Base-by-base conservation (phyloP, 1,284 basidiomycete genomes). In the Fomitopsis betulina region DNA sequence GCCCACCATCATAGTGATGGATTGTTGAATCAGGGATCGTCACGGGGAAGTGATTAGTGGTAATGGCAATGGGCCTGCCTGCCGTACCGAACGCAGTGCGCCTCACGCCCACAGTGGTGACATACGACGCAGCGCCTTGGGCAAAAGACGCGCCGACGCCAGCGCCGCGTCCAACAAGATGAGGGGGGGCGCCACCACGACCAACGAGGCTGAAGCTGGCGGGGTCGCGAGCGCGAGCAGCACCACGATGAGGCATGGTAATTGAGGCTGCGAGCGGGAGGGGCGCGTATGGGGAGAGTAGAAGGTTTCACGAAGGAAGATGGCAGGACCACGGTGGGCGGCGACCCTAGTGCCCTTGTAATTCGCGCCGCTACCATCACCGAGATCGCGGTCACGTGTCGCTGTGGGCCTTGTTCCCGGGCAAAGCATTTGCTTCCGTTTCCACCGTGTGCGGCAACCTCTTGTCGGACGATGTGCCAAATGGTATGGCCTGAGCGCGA, bases 1-100 rank as follows among this genome's bases (percentile, higher is more conserved):
- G 68, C 84, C 58, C 62, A 87, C 88, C 85, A 68, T 91, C 89
- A 65, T 91, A 91, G 62, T 91, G 88, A 58, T 86, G 78, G 30
- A 91, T 89, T 19, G 82, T 79, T 0, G 67, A 71, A 32, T 85
- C 78, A 0, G 88, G 84, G 10, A 89, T 82, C 0, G 77, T 74
- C 2, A 83, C 80, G 32, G 66, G 66, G 62, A 88, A 91, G 56
- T 86, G 85, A 66, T 91, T 91, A 25, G 87, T 83, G 32, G 66
- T 73, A n/a, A 91, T 82, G 10, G 72, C 70, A 7, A 85, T 68
- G 5, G 69, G 61, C 40, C 71, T 76, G 6, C 89, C 89, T 8
- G 76, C 75, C 1, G 74, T 77, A 23, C 87, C 89, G 64, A 80
- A 86, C 33, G 77, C 79, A 42, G 85, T 79, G 32, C 89, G 76